A percentile compares a stretch with the other conserved stretches of the same genome.
phyloP scores from a whole-genome alignment of 2,329 filamentous ascomycete species.

The Ascomycota sp. region DNA sequence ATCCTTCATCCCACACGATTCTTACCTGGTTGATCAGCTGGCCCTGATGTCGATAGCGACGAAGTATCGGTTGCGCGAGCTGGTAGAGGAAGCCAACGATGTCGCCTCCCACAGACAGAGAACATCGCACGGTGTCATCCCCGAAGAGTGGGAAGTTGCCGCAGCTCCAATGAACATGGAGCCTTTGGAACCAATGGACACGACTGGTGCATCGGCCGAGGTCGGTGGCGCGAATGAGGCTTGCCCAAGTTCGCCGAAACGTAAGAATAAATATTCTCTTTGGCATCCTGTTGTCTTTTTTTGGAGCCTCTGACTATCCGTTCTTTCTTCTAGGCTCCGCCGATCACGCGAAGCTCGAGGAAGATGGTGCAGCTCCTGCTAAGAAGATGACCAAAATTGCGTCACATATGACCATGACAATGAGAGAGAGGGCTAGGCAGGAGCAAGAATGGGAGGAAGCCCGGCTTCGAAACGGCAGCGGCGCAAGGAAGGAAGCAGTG shows the following conservation, averaged over 20 bases:
- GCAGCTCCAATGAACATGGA: constrained; percentile 32
- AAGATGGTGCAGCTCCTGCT: constrained; percentile 19
- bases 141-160: constrained; percentile 54
- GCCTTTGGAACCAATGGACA: constrained; percentile 11
- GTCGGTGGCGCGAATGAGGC: constrained; percentile 30
- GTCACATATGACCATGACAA: constrained; percentile 27
- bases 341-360: constrained; percentile 11
- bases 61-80: constrained; percentile 54
- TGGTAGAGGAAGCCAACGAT: constrained; percentile 58
- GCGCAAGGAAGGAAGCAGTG: constrained; percentile 35
- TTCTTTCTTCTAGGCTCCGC: constrained; percentile 16
- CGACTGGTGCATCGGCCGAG: constrained; percentile 7
- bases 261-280: constrained; percentile 18
- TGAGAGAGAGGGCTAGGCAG: constrained; percentile 41
- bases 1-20: constrained; percentile 54
- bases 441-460: constrained; percentile 57
- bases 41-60: constrained; percentile 66
- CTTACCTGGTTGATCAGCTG: constrained; percentile 61
- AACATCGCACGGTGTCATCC: constrained; percentile 61
- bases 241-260: constrained; percentile 35
- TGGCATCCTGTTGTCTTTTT: no score
- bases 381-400: constrained; percentile 27
- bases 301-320: background rate
- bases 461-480: constrained; percentile 47
- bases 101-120: constrained; percentile 52